Conservation (phyloP, 495 filamentous ascomycete genomes). For the Aspergillus cristatus region DNA sequence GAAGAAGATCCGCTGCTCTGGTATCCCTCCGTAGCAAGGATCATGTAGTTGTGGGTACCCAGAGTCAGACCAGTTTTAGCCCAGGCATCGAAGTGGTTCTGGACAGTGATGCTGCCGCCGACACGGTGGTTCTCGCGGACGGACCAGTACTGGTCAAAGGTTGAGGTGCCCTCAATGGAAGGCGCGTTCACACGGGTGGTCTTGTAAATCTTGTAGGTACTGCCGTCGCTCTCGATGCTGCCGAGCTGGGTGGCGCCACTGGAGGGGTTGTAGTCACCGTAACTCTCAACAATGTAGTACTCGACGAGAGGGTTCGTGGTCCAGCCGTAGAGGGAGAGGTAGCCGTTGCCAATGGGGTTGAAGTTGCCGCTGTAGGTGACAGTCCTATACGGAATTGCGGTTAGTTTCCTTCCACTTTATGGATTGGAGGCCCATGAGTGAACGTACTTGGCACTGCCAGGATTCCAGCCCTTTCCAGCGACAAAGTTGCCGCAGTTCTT, state of each 20-base stretch:
- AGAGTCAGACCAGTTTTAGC: constrained; percentile 33
- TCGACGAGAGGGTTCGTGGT: constrained; percentile 52
- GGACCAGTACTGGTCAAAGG: constrained; percentile 55
- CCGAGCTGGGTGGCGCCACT: constrained; percentile 40
- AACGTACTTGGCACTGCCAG: constrained; percentile 36
- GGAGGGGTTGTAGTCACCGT: constrained; percentile 45
- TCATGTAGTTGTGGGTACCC: constrained; percentile 50
- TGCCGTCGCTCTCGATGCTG: constrained; percentile 48
- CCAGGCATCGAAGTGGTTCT: constrained; percentile 61
- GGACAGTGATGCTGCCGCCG: constrained; percentile 42
- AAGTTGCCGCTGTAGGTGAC: constrained; percentile 49
- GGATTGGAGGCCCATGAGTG: too few species aligned
- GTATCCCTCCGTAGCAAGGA: constrained; percentile 53
- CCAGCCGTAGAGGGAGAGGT: constrained; percentile 57
- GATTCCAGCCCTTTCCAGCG: constrained; percentile 54
- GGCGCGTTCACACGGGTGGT: constrained; percentile 50
- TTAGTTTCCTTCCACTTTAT: too few species aligned
- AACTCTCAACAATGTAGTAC: constrained; percentile 56
- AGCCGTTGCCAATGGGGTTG: constrained; percentile 47
- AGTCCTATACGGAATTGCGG: constrained; percentile 26
- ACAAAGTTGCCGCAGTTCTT: constrained; percentile 48
- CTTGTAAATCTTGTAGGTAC: constrained; percentile 56
- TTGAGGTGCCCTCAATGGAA: constrained; percentile 48
- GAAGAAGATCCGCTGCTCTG: constrained; percentile 40
- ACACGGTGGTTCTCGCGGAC: constrained; percentile 45